These are phyloP conservation scores for Apiotrichum brassicae DNA, from an alignment of 1,284 basidiomycete species.

Conservation along the genomic window DNA sequence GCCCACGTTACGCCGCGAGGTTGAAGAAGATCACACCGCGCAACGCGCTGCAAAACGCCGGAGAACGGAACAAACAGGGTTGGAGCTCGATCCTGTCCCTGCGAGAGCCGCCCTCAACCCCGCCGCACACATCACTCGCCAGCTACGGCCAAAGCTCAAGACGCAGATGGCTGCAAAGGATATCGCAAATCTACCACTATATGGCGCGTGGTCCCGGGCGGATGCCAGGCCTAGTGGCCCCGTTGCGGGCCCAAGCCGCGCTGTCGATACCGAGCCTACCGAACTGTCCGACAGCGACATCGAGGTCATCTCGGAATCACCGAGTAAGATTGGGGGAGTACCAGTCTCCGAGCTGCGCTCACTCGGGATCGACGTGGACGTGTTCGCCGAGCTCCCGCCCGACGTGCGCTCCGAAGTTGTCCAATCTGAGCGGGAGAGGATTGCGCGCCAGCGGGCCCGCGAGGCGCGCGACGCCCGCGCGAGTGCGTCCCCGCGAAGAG, in stretches of 20 bases:
- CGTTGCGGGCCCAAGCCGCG: background rate
- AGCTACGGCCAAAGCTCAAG: slow-evolving; percentile 40
- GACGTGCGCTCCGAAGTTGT: slow-evolving; percentile 66
- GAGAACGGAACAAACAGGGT: no score
- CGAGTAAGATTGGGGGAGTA: slow-evolving; percentile 19
- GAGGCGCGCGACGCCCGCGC: slow-evolving; percentile 18
- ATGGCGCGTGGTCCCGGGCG: slow-evolving; percentile 28
- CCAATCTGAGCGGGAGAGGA: slow-evolving; percentile 49
- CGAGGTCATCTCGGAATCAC: slow-evolving; percentile 4
- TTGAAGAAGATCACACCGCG: slow-evolving; percentile 23
- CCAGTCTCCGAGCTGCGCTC: slow-evolving; percentile 53
- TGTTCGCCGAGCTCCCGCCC: slow-evolving; percentile 64
- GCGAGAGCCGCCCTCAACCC: slow-evolving; percentile 12
- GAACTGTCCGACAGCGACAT: background rate
- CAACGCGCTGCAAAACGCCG: no score
- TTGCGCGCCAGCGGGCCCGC: slow-evolving; percentile 40
- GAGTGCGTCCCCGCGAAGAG: slow-evolving; percentile 47
- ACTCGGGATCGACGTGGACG: slow-evolving; percentile 62
- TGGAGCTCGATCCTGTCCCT: no score
- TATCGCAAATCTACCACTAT: slow-evolving; percentile 33
- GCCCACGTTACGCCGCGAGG: slow-evolving; percentile 28
- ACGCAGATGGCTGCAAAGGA: slow-evolving; percentile 31
- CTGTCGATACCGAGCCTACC: background rate
- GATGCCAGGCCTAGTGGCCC: background rate
- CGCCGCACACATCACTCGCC: slow-evolving; percentile 39